phyloP scores from a whole-genome alignment of 2,329 filamentous ascomycete species.

The Stemphylium lycopersici region DNA sequence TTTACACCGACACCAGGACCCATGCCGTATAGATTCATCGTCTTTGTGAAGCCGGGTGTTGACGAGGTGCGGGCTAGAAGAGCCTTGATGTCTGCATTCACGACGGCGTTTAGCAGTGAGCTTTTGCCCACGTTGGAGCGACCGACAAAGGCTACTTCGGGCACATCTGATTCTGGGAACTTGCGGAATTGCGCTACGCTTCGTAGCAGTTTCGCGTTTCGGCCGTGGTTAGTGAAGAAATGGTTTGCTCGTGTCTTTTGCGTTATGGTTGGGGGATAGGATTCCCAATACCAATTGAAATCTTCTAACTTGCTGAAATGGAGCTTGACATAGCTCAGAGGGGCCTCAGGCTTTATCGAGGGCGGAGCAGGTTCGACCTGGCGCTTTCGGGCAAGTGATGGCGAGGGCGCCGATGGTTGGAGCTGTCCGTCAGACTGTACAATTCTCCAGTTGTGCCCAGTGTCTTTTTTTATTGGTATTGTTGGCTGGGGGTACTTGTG shows the following conservation, averaged over 20 bases:
- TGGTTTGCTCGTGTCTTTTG: constrained; percentile 50
- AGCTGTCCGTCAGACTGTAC: background rate
- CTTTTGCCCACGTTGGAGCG: constrained; percentile 75
- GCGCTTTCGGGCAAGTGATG: constrained; percentile 2
- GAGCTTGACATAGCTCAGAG: constrained; percentile 7
- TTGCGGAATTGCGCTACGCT: constrained; percentile 65
- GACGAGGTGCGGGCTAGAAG: constrained; percentile 56
- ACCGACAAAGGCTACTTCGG: constrained; percentile 71
- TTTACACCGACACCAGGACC: constrained; percentile 45
- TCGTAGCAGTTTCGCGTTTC: constrained; percentile 62
- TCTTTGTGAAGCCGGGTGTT: constrained; percentile 66
- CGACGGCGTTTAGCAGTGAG: constrained; percentile 68
- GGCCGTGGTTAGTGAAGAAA: constrained; percentile 51
- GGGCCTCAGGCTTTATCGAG: constrained; percentile 10
- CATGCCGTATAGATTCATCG: constrained; percentile 71
- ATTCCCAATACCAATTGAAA: constrained; percentile 46
- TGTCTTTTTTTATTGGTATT: background rate
- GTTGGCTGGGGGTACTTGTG: background rate
- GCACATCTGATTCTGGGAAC: constrained; percentile 60
- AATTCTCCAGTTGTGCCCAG: background rate
- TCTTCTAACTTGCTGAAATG: constrained; percentile 17
- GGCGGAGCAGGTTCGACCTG: background rate
- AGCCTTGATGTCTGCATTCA: constrained; percentile 52
- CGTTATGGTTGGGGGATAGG: constrained; percentile 30
- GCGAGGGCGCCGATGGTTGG: constrained; percentile 25